These are phyloP conservation scores for Geosmithia flava DNA, from an alignment of 2,329 filamentous ascomycete genomes.

Conservation along the genomic window DNA sequence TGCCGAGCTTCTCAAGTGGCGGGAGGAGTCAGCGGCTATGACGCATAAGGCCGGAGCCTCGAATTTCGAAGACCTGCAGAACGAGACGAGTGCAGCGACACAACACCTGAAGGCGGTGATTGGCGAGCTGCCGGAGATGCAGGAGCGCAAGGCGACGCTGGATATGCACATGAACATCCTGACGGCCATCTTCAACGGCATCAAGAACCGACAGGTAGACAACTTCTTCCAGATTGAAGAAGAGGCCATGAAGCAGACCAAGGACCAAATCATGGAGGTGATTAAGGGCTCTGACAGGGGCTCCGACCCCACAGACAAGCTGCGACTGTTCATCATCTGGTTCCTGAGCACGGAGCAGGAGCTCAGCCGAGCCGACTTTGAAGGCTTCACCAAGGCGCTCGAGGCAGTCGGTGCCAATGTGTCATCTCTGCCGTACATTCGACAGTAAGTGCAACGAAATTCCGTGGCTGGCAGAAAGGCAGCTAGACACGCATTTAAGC, in stretches of 20 bases:
- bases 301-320: slow-evolving; percentile 73
- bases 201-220: slow-evolving; percentile 90
- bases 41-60: slow-evolving; percentile 92
- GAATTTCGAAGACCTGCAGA: slow-evolving; percentile 84
- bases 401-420: slow-evolving; percentile 64
- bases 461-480: too few species aligned
- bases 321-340: slow-evolving; percentile 94
- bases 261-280: slow-evolving; percentile 76
- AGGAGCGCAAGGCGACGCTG: slow-evolving; percentile 82
- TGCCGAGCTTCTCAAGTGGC: slow-evolving; percentile 84
- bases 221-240: slow-evolving; percentile 96
- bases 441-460: slow-evolving; percentile 55
- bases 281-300: slow-evolving; percentile 75
- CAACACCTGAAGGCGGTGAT: slow-evolving; percentile 95
- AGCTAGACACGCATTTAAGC: not conserved
- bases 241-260: slow-evolving; percentile 81
- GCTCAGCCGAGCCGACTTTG: slow-evolving; percentile 68
- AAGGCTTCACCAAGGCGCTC: slow-evolving; percentile 75
- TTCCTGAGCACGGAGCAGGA: slow-evolving; percentile 89
- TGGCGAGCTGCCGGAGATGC: slow-evolving; percentile 78
- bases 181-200: slow-evolving; percentile 61
- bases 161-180: slow-evolving; percentile 99
- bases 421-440: slow-evolving; percentile 71
- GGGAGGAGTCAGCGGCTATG: slow-evolving; percentile 86
- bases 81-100: slow-evolving; percentile 77